phyloP scores from a whole-genome alignment of 2,329 filamentous ascomycete genomes.

The Nothophaeocryptopus gaeumannii region DNA sequence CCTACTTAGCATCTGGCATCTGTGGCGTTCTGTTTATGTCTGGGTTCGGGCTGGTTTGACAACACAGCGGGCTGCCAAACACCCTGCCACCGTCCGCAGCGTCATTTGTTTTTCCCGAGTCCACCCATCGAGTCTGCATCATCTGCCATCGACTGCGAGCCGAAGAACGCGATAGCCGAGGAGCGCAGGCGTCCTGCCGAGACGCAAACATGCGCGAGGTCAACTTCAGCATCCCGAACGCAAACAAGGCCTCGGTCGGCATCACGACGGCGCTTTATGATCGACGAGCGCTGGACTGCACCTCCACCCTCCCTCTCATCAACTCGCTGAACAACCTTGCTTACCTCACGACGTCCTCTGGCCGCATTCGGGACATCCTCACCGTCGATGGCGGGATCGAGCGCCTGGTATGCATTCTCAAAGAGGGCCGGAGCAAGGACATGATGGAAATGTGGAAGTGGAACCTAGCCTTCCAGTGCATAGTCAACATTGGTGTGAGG shows the following conservation, averaged over 20 bases:
- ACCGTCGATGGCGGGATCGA: conserved; percentile 99
- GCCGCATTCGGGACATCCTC: conserved; percentile 93
- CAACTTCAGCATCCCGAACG: conserved; percentile 98
- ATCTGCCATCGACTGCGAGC: neutral
- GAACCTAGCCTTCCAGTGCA: conserved; percentile 98
- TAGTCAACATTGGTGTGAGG: conserved; percentile 96
- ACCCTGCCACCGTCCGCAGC: conserved; percentile 12
- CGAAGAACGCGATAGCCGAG: conserved; percentile 5
- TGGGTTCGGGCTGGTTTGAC: neutral
- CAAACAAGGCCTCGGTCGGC: conserved; percentile 98
- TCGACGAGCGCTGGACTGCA: conserved; percentile 94
- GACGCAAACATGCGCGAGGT: conserved; percentile 87
- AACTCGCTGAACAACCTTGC: conserved; percentile 98
- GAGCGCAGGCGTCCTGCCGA: conserved; percentile 12
- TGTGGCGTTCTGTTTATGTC: conserved; percentile 4
- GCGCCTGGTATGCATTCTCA: conserved; percentile 92
- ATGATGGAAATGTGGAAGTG: conserved; percentile 99
- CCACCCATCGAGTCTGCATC: conserved; percentile 11
- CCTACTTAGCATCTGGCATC: neutral
- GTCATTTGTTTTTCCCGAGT: conserved; percentile 9
- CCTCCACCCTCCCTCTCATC: conserved; percentile 93
- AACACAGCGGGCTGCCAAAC: neutral
- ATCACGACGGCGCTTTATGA: conserved; percentile 99
- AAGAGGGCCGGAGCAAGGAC: conserved; percentile 93
- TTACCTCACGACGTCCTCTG: conserved; percentile 96